phyloP scores from a whole-genome alignment of 768 basidiomycete species.

The Russula sp. region DNA sequence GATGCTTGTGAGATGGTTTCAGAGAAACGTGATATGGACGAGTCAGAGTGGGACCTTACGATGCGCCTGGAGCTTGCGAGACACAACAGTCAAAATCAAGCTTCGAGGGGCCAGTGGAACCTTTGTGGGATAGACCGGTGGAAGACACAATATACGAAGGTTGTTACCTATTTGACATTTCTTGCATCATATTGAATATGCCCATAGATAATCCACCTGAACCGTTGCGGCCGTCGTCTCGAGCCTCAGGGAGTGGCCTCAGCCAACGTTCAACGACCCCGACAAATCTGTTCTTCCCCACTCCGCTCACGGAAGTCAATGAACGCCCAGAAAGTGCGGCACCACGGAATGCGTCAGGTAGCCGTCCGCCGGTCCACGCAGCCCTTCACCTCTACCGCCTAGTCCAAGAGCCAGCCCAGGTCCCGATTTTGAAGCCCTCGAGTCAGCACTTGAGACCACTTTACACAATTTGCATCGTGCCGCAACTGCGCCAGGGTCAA shows the following conservation, averaged over 20 bases:
- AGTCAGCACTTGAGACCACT: slow-evolving; percentile 43
- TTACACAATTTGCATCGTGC: slow-evolving; percentile 34
- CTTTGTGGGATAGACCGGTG: slow-evolving; percentile 46
- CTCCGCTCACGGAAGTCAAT: slow-evolving; percentile 42
- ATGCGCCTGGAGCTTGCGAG: slow-evolving; percentile 78
- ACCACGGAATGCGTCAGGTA: slow-evolving; percentile 51
- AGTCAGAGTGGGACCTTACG: slow-evolving; percentile 73
- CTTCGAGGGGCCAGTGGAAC: slow-evolving; percentile 44
- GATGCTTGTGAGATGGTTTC: slow-evolving; percentile 37
- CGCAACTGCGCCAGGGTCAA: slow-evolving; percentile 4
- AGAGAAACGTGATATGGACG: slow-evolving; percentile 47
- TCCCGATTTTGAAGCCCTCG: slow-evolving; percentile 47
- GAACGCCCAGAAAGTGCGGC: slow-evolving; percentile 43
- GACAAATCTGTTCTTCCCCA: slow-evolving; percentile 41
- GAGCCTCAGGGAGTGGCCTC: slow-evolving; percentile 45
- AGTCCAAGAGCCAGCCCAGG: slow-evolving; percentile 40
- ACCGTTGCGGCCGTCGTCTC: slow-evolving; percentile 53
- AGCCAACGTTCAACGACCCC: slow-evolving; percentile 49
- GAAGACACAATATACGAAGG: slow-evolving; percentile 82
- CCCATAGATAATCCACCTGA: slow-evolving; percentile 57
- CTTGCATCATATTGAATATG: slow-evolving; percentile 13
- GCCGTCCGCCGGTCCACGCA: slow-evolving; percentile 70
- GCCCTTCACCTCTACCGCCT: slow-evolving; percentile 65
- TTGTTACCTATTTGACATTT: slow-evolving; percentile 32
- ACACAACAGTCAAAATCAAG: slow-evolving; percentile 78